Evolutionary conservation across 768 basidiomycete genomes (phyloP).

Genomic region (Psilocybe azurescens): DNA sequence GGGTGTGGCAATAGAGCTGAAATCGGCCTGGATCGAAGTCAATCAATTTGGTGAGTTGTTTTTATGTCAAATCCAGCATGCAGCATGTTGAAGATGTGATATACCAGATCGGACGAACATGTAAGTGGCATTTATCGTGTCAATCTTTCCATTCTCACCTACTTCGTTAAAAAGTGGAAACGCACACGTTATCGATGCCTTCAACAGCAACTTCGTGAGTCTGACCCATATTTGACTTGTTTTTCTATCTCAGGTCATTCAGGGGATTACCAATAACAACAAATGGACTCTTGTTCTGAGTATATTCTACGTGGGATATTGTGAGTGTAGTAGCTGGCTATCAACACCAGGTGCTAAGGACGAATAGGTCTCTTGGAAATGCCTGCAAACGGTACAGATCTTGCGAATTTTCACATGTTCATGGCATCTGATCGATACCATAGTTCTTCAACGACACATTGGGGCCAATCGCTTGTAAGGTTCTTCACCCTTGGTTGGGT

Average conservation of each 20-base stretch:
- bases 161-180: conserved; percentile 46
- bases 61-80: not conserved
- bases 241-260: not conserved
- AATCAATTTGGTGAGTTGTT: conserved; percentile 49
- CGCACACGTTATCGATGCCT: conserved; percentile 54
- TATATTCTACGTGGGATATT: conserved; percentile 67
- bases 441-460: conserved; percentile 60
- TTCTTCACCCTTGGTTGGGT: not conserved
- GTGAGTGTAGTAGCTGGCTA: conserved; percentile 31
- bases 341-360: not conserved
- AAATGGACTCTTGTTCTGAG: conserved; percentile 62
- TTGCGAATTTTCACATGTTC: not conserved
- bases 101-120: conserved; percentile 60
- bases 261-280: conserved; percentile 58
- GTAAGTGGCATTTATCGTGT: conserved; percentile 31
- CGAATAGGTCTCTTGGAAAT: conserved; percentile 55
- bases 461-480: conserved; percentile 62
- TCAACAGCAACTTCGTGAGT: conserved; percentile 59
- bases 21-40: conserved; percentile 24
- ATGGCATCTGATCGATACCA: not conserved
- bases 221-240: not conserved
- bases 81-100: not conserved
- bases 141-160: not conserved
- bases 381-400: conserved; percentile 52
- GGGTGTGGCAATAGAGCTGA: conserved; percentile 17